A percentile compares a stretch with the other conserved stretches of the same genome.
These are phyloP conservation scores for Skeletonema costatum DNA, from an alignment of 108 stramenopile genomes.

Conservation along the genomic window DNA sequence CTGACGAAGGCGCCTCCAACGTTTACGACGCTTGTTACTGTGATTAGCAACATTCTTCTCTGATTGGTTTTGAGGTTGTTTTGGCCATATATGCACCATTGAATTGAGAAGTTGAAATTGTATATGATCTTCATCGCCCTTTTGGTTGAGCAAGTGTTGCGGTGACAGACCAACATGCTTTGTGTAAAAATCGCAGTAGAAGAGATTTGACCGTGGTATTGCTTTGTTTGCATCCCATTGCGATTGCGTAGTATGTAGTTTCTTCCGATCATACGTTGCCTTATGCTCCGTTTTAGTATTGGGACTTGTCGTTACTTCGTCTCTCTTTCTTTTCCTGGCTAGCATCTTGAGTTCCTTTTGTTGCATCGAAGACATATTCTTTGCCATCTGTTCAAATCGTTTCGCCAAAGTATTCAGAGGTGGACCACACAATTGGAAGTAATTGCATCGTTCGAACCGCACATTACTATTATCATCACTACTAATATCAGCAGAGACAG, in stretches of 20 bases:
- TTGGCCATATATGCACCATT: slow-evolving; percentile 39
- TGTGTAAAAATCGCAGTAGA: slow-evolving; percentile 50
- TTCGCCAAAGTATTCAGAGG: slow-evolving; percentile 47
- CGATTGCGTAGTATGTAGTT: background rate
- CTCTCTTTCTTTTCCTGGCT: background rate
- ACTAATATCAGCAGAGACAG: background rate
- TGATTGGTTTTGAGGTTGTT: background rate
- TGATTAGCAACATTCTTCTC: background rate
- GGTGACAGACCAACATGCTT: slow-evolving; percentile 47
- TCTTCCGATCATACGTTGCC: slow-evolving; percentile 31
- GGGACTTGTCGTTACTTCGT: slow-evolving; percentile 5
- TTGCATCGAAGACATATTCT: background rate
- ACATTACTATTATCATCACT: background rate
- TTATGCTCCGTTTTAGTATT: slow-evolving; percentile 4
- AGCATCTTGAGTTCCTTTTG: background rate
- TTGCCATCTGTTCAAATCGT: slow-evolving; percentile 15
- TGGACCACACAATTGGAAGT: slow-evolving; percentile 70
- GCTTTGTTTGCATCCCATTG: slow-evolving; percentile 42
- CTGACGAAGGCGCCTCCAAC: slow-evolving; percentile 52
- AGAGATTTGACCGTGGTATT: slow-evolving; percentile 47
- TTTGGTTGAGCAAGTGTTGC: slow-evolving; percentile 36
- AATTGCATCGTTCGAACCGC: slow-evolving; percentile 47
- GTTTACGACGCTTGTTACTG: slow-evolving; percentile 37
- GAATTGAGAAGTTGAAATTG: slow-evolving; percentile 38
- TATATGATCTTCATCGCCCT: background rate